Percentiles rank a stretch among this genome's conserved stretches.
Evolutionary conservation across 1,139 yeast genomes (phyloP).

Genomic region (Hemisphaericaspora xylofermentans): DNA sequence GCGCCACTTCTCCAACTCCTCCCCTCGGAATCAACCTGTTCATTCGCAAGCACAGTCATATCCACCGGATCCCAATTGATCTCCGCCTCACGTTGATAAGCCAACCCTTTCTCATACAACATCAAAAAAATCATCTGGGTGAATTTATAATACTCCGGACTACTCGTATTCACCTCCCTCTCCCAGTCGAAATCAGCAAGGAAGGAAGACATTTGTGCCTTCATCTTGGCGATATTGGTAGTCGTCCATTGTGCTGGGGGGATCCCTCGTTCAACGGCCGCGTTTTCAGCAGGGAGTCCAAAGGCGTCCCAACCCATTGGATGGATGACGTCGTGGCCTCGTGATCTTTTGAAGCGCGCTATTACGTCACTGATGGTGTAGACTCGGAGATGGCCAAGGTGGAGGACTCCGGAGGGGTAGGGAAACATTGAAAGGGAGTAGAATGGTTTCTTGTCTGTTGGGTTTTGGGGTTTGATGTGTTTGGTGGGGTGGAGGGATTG

Average conservation of each 20-base stretch:
- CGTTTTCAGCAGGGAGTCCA: slow-evolving; percentile 97
- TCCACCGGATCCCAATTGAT: slow-evolving; percentile 99
- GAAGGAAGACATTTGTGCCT: slow-evolving; percentile 74
- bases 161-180: slow-evolving; percentile 81
- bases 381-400: slow-evolving; percentile 91
- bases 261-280: slow-evolving; percentile 83
- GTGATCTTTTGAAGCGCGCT: slow-evolving; percentile 73
- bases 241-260: slow-evolving; percentile 84
- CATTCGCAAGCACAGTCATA: slow-evolving; percentile 90
- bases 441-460: slow-evolving; percentile 33
- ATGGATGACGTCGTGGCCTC: slow-evolving; percentile 77
- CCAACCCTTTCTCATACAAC: slow-evolving; percentile 71
- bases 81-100: slow-evolving; percentile 81
- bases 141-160: slow-evolving; percentile 86
- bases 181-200: slow-evolving; percentile 94
- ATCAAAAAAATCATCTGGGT: slow-evolving; percentile 83
- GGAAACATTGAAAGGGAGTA: slow-evolving; percentile 90
- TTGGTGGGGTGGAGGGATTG: slow-evolving; percentile 48
- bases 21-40: slow-evolving; percentile 90
- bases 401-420: slow-evolving; percentile 89
- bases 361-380: slow-evolving; percentile 87
- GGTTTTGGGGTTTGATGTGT: slow-evolving; percentile 13
- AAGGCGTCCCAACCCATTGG: slow-evolving; percentile 99
- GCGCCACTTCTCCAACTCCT: slow-evolving; percentile 98
- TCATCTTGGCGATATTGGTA: slow-evolving; percentile 77